These are phyloP conservation scores for Zymoseptoria passerinii DNA, from an alignment of 2,329 filamentous ascomycete genomes.

Conservation along the genomic window DNA sequence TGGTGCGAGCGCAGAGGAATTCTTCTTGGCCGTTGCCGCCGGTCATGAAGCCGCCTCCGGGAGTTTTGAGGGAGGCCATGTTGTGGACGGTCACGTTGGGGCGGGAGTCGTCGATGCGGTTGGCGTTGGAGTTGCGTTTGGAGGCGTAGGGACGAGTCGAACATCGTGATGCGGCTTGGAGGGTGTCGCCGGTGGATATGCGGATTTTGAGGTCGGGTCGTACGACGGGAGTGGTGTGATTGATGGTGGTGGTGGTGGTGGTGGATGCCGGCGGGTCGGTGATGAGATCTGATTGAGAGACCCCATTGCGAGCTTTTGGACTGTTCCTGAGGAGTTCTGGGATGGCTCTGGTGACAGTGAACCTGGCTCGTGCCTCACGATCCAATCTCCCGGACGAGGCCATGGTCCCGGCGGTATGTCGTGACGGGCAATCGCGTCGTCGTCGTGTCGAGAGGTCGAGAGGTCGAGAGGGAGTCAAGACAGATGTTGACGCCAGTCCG, in stretches of 20 bases:
- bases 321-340: slow-evolving; percentile 48
- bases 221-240: slow-evolving; percentile 6
- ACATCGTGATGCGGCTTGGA: slow-evolving; percentile 40
- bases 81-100: slow-evolving; percentile 50
- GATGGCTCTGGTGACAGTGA: slow-evolving; percentile 52
- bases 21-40: slow-evolving; percentile 56
- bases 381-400: slow-evolving; percentile 19
- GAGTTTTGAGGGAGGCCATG: slow-evolving; percentile 55
- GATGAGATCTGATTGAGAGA: slow-evolving; percentile 45
- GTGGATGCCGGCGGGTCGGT: slow-evolving; percentile 29
- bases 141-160: slow-evolving; percentile 18
- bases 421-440: background rate
- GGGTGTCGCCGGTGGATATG: slow-evolving; percentile 45
- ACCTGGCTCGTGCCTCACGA: slow-evolving; percentile 32
- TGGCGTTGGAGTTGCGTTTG: slow-evolving; percentile 13
- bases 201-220: slow-evolving; percentile 32
- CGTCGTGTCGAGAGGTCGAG: background rate
- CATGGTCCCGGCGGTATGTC: slow-evolving; percentile 5
- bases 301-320: slow-evolving; percentile 47
- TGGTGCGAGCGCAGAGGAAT: slow-evolving; percentile 53
- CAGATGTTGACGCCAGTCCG: slow-evolving; percentile 3
- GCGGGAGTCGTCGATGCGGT: slow-evolving; percentile 18
- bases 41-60: slow-evolving; percentile 53
- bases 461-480: background rate
- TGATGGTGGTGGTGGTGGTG: slow-evolving; percentile 14